Percentiles rank a stretch among this genome's conserved stretches.
These are phyloP conservation scores for Aphanomyces stellatus DNA, from an alignment of 352 stramenopile species.

Conservation along the genomic window DNA sequence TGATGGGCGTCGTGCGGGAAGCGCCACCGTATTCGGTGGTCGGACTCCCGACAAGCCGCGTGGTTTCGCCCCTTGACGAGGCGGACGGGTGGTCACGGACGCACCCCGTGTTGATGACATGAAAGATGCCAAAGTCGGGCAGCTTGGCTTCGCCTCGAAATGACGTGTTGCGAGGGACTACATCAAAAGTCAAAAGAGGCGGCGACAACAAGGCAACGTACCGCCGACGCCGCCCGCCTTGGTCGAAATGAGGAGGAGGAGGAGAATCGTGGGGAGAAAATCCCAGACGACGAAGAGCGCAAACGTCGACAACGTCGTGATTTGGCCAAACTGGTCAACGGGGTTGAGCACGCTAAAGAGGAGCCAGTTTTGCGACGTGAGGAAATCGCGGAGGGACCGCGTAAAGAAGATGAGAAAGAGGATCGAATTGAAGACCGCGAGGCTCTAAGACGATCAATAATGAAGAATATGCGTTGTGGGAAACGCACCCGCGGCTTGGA, in stretches of 20 bases:
- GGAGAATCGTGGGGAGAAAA: slow-evolving; percentile 67
- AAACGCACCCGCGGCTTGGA: slow-evolving; percentile 55
- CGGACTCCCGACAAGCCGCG: slow-evolving; percentile 51
- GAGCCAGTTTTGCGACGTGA: slow-evolving; percentile 77
- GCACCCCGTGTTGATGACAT: slow-evolving; percentile 68
- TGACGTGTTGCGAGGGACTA: slow-evolving; percentile 51
- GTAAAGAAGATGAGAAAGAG: slow-evolving; percentile 81
- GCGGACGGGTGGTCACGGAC: too few species aligned
- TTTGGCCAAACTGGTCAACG: slow-evolving; percentile 73
- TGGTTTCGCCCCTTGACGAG: slow-evolving; percentile 21
- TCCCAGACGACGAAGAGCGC: slow-evolving; percentile 85
- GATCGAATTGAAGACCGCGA: slow-evolving; percentile 70
- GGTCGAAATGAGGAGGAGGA: slow-evolving; percentile 74
- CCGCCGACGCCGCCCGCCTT: slow-evolving; percentile 72
- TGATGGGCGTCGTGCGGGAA: slow-evolving; percentile 30
- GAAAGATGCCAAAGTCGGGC: slow-evolving; percentile 79
- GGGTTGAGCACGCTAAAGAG: slow-evolving; percentile 76
- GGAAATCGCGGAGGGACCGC: slow-evolving; percentile 58
- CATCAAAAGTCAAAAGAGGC: background rate
- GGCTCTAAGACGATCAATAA: slow-evolving; percentile 33
- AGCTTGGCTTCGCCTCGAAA: slow-evolving; percentile 42
- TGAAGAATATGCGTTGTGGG: background rate
- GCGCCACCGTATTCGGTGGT: slow-evolving; percentile 37
- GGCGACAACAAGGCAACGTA: slow-evolving; percentile 23
- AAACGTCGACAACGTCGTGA: slow-evolving; percentile 71